These are phyloP conservation scores for Pseudofabraea citricarpa DNA, from an alignment of 2,329 filamentous ascomycete genomes.

Conservation along the genomic window DNA sequence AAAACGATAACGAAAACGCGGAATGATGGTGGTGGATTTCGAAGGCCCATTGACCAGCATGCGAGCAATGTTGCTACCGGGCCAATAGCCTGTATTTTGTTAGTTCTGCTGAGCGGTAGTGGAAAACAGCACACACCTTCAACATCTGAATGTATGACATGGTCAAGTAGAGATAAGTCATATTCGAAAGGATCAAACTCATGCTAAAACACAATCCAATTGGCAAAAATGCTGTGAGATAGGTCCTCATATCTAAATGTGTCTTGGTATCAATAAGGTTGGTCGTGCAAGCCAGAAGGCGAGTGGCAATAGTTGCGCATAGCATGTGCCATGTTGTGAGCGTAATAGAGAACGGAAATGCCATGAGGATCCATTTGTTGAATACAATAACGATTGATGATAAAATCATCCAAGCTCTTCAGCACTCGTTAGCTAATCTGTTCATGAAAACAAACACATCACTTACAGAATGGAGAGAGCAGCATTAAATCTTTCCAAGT, in stretches of 20 bases:
- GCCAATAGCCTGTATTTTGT: slow-evolving; percentile 46
- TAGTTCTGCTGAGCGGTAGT: slow-evolving; percentile 51
- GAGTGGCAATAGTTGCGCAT: slow-evolving; percentile 62
- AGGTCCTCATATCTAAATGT: slow-evolving; percentile 55
- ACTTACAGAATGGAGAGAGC: neutral
- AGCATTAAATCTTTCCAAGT: too few relatives aligned
- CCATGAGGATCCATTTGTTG: slow-evolving; percentile 83
- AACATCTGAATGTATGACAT: slow-evolving; percentile 70
- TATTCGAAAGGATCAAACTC: slow-evolving; percentile 62
- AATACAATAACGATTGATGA: slow-evolving; percentile 84
- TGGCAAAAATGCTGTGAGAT: slow-evolving; percentile 58
- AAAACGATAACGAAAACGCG: slow-evolving; percentile 42
- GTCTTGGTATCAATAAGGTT: slow-evolving; percentile 58
- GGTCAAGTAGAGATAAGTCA: slow-evolving; percentile 63
- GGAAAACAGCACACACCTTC: slow-evolving; percentile 63
- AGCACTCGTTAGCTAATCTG: neutral
- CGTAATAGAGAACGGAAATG: slow-evolving; percentile 36
- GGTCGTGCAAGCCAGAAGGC: slow-evolving; percentile 60
- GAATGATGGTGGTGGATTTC: slow-evolving; percentile 35
- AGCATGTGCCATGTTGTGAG: slow-evolving; percentile 65
- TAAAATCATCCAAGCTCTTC: slow-evolving; percentile 68
- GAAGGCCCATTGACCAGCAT: slow-evolving; percentile 57
- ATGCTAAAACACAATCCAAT: slow-evolving; percentile 63
- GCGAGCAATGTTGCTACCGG: slow-evolving; percentile 62
- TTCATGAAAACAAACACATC: neutral